phyloP scores from a whole-genome alignment of 257 asterid genomes.

The Solanum chiquidenum region DNA sequence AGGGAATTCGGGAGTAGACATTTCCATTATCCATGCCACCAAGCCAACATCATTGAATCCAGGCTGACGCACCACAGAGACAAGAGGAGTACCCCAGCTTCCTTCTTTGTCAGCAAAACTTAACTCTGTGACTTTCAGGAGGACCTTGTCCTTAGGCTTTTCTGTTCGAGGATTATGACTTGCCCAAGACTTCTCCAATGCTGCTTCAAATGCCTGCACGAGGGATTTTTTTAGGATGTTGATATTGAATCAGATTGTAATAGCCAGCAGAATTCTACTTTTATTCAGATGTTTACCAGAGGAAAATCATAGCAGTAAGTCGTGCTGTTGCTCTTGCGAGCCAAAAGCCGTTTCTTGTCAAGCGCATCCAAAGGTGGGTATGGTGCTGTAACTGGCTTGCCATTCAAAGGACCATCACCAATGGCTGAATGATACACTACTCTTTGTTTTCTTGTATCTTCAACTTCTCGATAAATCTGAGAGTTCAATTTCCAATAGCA shows the following conservation, averaged over 20 bases:
- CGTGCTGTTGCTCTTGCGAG: conserved; percentile 72
- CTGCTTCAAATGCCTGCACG: conserved; percentile 83
- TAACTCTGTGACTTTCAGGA: conserved; percentile 57
- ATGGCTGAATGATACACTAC: conserved; percentile 61
- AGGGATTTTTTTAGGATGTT: conserved; percentile 6
- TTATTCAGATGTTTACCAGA: conserved; percentile 43
- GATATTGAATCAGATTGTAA: not conserved
- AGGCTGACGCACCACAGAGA: conserved; percentile 53
- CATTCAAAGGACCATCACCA: conserved; percentile 63
- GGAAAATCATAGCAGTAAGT: conserved; percentile 98
- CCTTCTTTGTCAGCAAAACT: conserved; percentile 56
- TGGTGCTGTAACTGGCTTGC: conserved; percentile 57
- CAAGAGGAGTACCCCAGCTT: conserved; percentile 84
- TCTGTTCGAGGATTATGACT: conserved; percentile 20
- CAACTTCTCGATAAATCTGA: conserved; percentile 88
- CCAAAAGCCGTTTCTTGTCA: conserved; percentile 84
- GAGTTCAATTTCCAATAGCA: conserved; percentile 11
- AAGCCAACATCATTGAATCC: conserved; percentile 85
- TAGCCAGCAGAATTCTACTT: not conserved
- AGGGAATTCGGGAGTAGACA: conserved; percentile 94
- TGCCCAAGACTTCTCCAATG: conserved; percentile 65
- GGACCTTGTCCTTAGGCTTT: conserved; percentile 44
- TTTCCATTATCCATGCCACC: conserved; percentile 96
- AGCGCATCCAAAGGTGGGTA: conserved; percentile 73
- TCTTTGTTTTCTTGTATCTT: conserved; percentile 37